Evolutionary conservation across 208 protist genomes (phyloP).

Genomic region (Leishmania martiniquensis): DNA sequence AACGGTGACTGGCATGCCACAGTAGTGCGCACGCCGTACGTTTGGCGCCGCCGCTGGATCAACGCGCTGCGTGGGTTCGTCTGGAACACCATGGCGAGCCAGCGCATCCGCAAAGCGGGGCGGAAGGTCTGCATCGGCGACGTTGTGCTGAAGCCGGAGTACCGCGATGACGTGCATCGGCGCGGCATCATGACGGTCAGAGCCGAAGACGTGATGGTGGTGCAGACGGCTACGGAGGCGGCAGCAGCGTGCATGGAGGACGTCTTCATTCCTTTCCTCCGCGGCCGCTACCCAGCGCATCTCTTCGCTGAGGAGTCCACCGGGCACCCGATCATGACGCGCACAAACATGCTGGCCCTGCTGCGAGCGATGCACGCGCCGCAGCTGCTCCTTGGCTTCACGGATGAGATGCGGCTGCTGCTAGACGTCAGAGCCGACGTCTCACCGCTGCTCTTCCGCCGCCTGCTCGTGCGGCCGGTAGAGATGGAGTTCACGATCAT

Average conservation of each 20-base stretch:
- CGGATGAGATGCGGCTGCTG: constrained; percentile 44
- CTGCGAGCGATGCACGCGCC: constrained; percentile 65
- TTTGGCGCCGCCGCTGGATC: constrained; percentile 79
- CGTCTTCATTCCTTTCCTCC: constrained; percentile 84
- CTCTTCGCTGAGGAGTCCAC: constrained; percentile 57
- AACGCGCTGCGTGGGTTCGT: constrained; percentile 73
- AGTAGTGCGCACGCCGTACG: constrained; percentile 66
- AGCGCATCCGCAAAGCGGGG: constrained; percentile 44
- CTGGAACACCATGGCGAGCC: constrained; percentile 86
- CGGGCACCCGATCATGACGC: constrained; percentile 78
- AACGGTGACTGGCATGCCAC: constrained; percentile 71
- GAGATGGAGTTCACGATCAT: constrained; percentile 68
- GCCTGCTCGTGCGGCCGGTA: constrained; percentile 71
- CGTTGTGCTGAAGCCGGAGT: constrained; percentile 67
- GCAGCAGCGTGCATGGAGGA: constrained; percentile 63
- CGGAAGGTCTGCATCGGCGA: constrained; percentile 69
- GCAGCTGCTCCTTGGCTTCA: constrained; percentile 75
- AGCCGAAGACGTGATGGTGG: constrained; percentile 75
- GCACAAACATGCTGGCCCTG: constrained; percentile 54
- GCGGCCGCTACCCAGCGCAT: constrained; percentile 64
- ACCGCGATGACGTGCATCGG: constrained; percentile 56
- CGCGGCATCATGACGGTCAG: constrained; percentile 72
- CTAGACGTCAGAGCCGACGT: constrained; percentile 68
- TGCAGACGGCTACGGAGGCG: constrained; percentile 50
- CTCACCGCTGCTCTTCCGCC: constrained; percentile 73